phyloP scores from a whole-genome alignment of 768 basidiomycete species.

The Leucogyrophana mollusca region DNA sequence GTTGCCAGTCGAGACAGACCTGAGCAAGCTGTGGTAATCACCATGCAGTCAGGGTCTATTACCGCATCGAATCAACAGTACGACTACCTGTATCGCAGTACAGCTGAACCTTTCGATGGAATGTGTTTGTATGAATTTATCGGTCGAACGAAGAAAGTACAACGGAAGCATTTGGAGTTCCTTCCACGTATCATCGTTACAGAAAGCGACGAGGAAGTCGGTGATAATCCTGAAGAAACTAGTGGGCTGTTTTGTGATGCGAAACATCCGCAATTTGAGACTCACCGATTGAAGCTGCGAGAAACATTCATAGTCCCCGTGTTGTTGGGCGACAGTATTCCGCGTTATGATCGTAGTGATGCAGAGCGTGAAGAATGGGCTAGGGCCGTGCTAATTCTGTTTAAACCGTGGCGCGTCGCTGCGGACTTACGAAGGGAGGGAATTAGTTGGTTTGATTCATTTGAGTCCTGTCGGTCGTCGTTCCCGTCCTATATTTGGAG shows the following conservation, averaged over 20 bases:
- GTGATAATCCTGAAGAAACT: too few species aligned
- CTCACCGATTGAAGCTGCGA: slow-evolving; percentile 1
- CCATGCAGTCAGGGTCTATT: neutral
- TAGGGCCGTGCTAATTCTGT: neutral
- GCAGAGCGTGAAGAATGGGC: slow-evolving; percentile 4
- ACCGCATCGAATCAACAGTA: slow-evolving; percentile 2
- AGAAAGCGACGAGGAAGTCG: too few species aligned
- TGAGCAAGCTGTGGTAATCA: too few species aligned
- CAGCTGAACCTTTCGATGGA: neutral
- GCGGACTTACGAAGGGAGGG: neutral
- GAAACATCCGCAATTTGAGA: slow-evolving; percentile 6
- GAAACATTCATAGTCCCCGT: slow-evolving; percentile 4
- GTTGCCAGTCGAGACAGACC: too few species aligned
- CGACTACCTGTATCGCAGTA: slow-evolving; percentile 1
- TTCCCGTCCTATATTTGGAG: neutral
- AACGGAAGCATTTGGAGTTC: too few species aligned
- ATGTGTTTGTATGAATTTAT: slow-evolving; percentile 8
- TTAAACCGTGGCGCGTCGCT: slow-evolving; percentile 5
- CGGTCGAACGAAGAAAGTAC: neutral
- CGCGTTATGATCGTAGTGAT: neutral
- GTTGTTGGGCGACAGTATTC: slow-evolving; percentile 2
- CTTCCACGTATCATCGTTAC: too few species aligned
- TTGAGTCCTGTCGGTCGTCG: neutral
- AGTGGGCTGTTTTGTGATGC: too few species aligned
- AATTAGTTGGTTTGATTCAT: neutral